These are phyloP conservation scores for maize (Zea mays) DNA, from an alignment of 176 grass and related monocot species.

Conservation along the genomic window Zm-B73-REFERENCE-NAM-5.0 NC_050099.1:192850501-192851000, in stretches of 20 bases:
- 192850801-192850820: not conserved
- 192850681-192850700: slow-evolving; percentile 47
- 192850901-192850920: slow-evolving; percentile 40
- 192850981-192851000: not conserved
- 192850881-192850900: slow-evolving; percentile 12
- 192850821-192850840: slow-evolving; percentile 39
- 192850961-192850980: not conserved
- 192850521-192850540: slow-evolving; percentile 59
- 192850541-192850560: slow-evolving; percentile 56
- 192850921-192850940: slow-evolving; percentile 59
- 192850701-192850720: slow-evolving; percentile 56
- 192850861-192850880: slow-evolving; percentile 58
- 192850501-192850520: slow-evolving; percentile 45
- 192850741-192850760: slow-evolving; percentile 35
- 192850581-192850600: not conserved
- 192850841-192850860: slow-evolving; percentile 59
- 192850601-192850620: not conserved
- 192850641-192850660: slow-evolving; percentile 55
- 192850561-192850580: slow-evolving; percentile 56
- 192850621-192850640: slow-evolving; percentile 53
- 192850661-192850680: slow-evolving; percentile 44
- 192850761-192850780: not conserved
- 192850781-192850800: not conserved
- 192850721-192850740: slow-evolving; percentile 58
- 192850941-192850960: slow-evolving; percentile 44